Conservation (phyloP, 75 land plant genomes). For the Picea sitchensis region DNA sequence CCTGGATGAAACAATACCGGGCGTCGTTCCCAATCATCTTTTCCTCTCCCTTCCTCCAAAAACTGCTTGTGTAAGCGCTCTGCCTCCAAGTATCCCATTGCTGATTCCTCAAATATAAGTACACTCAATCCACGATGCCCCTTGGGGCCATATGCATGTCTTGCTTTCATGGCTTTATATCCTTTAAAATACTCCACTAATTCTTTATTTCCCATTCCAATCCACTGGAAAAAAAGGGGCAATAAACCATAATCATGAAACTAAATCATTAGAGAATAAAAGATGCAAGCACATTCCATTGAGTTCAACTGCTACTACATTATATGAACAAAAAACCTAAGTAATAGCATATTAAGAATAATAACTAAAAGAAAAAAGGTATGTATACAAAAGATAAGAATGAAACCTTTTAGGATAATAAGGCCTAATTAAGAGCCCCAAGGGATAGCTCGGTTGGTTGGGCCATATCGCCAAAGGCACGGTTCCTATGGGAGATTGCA, state of each 20-base stretch:
- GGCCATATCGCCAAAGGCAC: too few species aligned
- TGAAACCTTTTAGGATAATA: background rate
- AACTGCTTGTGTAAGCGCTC: conserved; percentile 78
- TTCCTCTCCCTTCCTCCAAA: conserved; percentile 37
- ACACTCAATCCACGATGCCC: conserved; percentile 95
- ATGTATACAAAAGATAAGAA: background rate
- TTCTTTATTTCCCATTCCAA: conserved; percentile 98
- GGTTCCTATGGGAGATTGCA: too few species aligned
- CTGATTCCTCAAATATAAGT: conserved; percentile 70
- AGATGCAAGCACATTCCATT: background rate
- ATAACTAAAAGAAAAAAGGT: background rate
- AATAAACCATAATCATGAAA: conserved; percentile 2
- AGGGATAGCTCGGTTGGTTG: too few species aligned
- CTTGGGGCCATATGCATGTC: conserved; percentile 92
- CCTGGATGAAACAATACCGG: conserved; percentile 50
- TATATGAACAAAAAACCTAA: background rate
- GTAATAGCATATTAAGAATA: background rate
- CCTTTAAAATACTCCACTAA: conserved; percentile 69
- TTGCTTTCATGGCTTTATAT: conserved; percentile 71
- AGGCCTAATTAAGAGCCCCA: background rate
- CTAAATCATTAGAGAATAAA: background rate
- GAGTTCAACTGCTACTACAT: background rate
- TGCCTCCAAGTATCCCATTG: conserved; percentile 78
- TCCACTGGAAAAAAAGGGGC: conserved; percentile 53
- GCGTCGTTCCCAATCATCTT: conserved; percentile 64